These are phyloP conservation scores for Candida mesenterica DNA, from an alignment of 1,139 yeast species.

Conservation along the genomic window DNA sequence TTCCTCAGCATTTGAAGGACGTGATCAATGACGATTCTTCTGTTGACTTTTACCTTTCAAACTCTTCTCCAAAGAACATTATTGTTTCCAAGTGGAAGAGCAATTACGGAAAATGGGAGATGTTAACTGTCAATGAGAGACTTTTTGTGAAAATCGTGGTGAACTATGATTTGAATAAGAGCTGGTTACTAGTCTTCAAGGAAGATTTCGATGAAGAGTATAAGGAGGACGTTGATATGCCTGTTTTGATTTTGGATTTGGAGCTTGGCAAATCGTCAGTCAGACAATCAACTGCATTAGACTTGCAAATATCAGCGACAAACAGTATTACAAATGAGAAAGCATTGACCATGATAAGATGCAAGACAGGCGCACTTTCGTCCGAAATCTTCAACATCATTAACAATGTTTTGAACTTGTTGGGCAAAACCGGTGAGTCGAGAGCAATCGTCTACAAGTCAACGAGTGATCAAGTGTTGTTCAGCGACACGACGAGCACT, in stretches of 20 bases:
- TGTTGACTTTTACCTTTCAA: constrained; percentile 39
- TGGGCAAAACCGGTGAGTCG: constrained; percentile 8
- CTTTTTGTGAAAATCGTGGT: constrained; percentile 40
- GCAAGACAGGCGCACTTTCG: constrained; percentile 28
- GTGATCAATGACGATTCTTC: constrained; percentile 40
- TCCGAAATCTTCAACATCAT: constrained; percentile 27
- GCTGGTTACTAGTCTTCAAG: constrained; percentile 45
- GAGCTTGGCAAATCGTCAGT: constrained; percentile 22
- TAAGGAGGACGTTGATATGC: constrained; percentile 35
- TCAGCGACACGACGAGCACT: constrained; percentile 36
- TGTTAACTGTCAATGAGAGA: constrained; percentile 38
- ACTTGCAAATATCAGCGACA: constrained; percentile 34
- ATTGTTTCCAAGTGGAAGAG: constrained; percentile 47
- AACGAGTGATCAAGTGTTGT: constrained; percentile 19
- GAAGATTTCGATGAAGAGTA: constrained; percentile 35
- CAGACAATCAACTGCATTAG: constrained; percentile 41
- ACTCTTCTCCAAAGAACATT: constrained; percentile 34
- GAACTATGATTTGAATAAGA: constrained; percentile 30
- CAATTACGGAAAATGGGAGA: constrained; percentile 47
- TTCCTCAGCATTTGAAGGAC: constrained; percentile 40
- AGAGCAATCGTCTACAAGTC: constrained; percentile 17
- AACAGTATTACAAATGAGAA: constrained; percentile 33
- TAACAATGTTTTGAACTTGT: constrained; percentile 28
- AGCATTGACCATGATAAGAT: constrained; percentile 35
- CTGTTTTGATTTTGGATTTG: constrained; percentile 36